Conservation (phyloP, 2,329 filamentous ascomycete species). For the Trichoderma endophyticum region DNA sequence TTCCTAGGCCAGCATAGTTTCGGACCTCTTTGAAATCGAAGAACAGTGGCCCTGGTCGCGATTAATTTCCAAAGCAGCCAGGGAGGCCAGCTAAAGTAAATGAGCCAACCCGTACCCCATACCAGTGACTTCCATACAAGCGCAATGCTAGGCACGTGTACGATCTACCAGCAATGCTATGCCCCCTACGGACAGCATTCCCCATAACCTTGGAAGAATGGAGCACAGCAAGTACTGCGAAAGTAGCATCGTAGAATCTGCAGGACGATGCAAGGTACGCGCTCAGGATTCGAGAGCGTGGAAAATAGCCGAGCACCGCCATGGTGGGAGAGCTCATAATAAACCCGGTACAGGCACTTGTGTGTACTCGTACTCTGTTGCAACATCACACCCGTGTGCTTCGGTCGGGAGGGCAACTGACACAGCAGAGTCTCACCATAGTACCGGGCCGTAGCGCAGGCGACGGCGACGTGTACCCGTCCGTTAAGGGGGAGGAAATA, state of each 20-base stretch:
- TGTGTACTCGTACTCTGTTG: neutral
- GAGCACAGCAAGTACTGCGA: neutral
- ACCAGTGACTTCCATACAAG: neutral
- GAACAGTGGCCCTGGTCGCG: slow-evolving; percentile 1
- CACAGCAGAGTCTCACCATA: neutral
- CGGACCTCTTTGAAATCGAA: slow-evolving; percentile 11
- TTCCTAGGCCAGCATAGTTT: slow-evolving; percentile 19
- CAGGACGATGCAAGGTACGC: slow-evolving; percentile 10
- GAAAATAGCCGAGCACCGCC: neutral
- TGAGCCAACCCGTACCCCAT: slow-evolving; percentile 15
- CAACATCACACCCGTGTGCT: neutral
- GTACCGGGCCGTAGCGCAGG: neutral
- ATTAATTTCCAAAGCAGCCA: slow-evolving; percentile 17
- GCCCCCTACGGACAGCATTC: neutral
- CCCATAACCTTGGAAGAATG: neutral
- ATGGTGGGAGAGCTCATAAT: neutral
- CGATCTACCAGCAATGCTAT: neutral
- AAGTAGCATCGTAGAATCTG: neutral
- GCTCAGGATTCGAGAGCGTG: neutral
- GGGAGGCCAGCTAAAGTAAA: slow-evolving; percentile 14
- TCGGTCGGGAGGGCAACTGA: neutral
- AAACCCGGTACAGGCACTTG: neutral
- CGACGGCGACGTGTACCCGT: neutral
- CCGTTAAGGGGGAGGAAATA: neutral
- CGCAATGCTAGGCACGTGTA: neutral